Base-by-base conservation (phyloP, 208 protist genomes). In the Tritrichomonas foetus region DNA sequence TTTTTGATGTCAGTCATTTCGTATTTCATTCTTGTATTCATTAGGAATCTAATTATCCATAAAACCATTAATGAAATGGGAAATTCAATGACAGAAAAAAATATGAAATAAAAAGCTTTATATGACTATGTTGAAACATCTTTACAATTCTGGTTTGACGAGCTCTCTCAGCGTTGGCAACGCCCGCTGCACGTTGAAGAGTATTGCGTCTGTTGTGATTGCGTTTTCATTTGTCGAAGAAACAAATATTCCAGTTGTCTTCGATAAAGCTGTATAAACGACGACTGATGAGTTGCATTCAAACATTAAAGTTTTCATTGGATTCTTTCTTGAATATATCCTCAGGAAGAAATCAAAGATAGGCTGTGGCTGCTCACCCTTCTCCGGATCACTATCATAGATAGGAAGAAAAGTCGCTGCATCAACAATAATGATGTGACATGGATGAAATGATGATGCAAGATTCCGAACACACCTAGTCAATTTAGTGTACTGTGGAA, bases 261-360 rank as follows among this genome's bases (percentile, higher is more conserved):
- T 33, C 1, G 44, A 53, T n/a, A 89, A 33, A 39, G 47, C 16
- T 16, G 33, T 89, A 30, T 39, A 89, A 16, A 50, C 78, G 22
- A 89, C 44, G 30, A 89, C 78, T 20, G 47, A 25, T 3, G 1
- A 41, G 57, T 89, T 89, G 16, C 78, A 57, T 89, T 89, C 78
- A 61, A 89, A 89, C 39, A 30, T 55, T 33, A 89, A 14, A 0
- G 78, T 53, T 57, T 33, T 57, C 11, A 89, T 25, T 8, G 33
- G 20, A 36, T 89, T 57, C 0, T 47, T 47, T 82, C n/a, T 50
- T 30, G 74, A 20, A 82, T 82, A 82, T 11, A 82, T 39, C 14
- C 57, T 89, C 0, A 89, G 47, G 25, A 57, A 39, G 47, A 89
- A 89, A 9, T 89, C 78, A 49, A 89, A 89, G 16, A 89, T 89